Evolutionary conservation across 1,284 basidiomycete genomes (phyloP).

Genomic region (Leccinum variabile): DNA sequence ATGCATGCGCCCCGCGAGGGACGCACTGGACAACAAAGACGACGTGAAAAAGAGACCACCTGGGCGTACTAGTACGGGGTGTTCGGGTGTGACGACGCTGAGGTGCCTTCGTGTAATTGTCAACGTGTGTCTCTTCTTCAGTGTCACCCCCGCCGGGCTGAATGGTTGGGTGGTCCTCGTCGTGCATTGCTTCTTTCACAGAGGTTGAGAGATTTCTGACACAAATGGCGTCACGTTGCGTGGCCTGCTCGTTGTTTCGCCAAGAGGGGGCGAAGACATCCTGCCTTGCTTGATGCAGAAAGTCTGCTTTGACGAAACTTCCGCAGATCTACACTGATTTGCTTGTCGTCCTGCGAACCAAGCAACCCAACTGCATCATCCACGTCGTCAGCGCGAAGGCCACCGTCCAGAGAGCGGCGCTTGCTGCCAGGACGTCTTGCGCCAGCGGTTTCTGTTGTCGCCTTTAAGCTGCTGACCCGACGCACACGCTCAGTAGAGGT

Average conservation of each 20-base stretch:
- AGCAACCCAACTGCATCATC: neutral
- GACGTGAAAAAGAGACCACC: slow-evolving; percentile 16
- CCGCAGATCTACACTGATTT: neutral
- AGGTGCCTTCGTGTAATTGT: slow-evolving; percentile 23
- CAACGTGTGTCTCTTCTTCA: neutral
- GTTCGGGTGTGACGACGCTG: slow-evolving; percentile 17
- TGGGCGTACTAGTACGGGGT: neutral
- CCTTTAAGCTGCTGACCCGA: slow-evolving; percentile 3
- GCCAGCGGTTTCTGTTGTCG: neutral
- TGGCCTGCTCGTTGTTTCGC: neutral
- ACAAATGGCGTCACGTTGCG: slow-evolving; percentile 19
- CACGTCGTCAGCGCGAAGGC: neutral
- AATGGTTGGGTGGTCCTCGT: neutral
- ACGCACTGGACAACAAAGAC: slow-evolving; percentile 19
- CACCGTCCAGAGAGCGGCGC: slow-evolving; percentile 8
- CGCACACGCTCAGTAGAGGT: neutral
- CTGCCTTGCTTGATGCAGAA: neutral
- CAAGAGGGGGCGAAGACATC: neutral
- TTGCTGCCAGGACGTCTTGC: neutral
- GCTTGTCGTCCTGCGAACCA: neutral
- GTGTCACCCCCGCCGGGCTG: neutral
- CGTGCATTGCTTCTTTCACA: neutral
- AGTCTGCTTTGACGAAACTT: neutral
- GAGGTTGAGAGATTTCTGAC: neutral
- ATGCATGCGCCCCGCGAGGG: slow-evolving; percentile 16